Evolutionary conservation across 2,329 filamentous ascomycete genomes (phyloP), one percentile per base, ranked within the genome.

Genomic region (Hansfordia pulvinata): DNA sequence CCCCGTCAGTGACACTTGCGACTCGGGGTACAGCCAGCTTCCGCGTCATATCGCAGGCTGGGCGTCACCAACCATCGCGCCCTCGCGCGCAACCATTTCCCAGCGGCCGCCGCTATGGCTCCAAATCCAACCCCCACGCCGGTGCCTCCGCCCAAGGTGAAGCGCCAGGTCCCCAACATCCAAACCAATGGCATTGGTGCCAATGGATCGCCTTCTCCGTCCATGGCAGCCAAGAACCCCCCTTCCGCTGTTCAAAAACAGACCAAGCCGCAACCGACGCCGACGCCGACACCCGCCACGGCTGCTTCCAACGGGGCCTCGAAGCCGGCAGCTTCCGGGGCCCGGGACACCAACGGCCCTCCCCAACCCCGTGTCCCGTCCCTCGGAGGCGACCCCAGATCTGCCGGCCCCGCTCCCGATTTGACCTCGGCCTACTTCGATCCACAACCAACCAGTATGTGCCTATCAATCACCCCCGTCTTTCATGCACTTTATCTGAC

Each of bases 101-200:
- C n/a, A n/a, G n/a, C n/a, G 34, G 35, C 36, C 33, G 35, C 31
- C 30, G 31, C 44, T 37, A 73, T 73, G 68, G 64, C 65, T 46
- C 64, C 14, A 28, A 28, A 15, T 20, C 27, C 21, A 56, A 56
- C 40, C 50, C 50, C 25, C 44, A 49, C 30, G 48, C 56, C 26
- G 49, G n/a, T n/a, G n/a, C n/a, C 57, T 38, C 47, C 57, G 32
- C 45, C 50, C 38, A 84, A 83, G 54, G 64, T 70, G 36, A 84
- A 83, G 54, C 74, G 76, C 19, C 74, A 73, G n/a, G n/a, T n/a
- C n/a, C n/a, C n/a, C n/a, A n/a, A 71, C 23, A 69, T 78, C 30
- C 75, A 78, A 47, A 67, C 71, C 33, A 80, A 79, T 50, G 72
- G 73, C 18, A n/a, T n/a, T n/a, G 53, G 58, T 32, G 57, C 58